Base-by-base conservation (phyloP, 352 stramenopile genomes). In the Phytophthora litchii region DNA sequence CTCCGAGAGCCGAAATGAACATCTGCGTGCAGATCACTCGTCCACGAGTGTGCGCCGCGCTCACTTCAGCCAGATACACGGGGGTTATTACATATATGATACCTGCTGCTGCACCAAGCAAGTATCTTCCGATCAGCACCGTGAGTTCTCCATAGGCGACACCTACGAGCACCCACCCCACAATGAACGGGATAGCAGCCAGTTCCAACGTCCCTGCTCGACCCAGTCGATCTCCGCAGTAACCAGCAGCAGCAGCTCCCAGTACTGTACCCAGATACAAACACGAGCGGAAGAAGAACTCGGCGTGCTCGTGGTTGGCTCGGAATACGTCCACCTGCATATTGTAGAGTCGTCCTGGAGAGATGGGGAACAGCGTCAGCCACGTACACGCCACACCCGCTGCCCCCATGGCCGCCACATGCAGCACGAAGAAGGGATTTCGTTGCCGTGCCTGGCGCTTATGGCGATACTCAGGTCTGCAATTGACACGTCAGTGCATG, bases 261-360 rank as follows among this genome's bases (percentile, higher is more conserved):
- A 92, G 60, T 7, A 94, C 63, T 0, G 63, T 78, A 29, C 83
- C 85, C 13, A 94, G 64, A 32, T 81, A 78, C 17, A 91, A 56
- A 45, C 84, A 91, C 31, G 81, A 73, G 32, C 70, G 66, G 52
- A 82, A 83, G 58, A 89, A 94, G 64, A 91, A 94, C 35, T 69
- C 68, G 20, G 85, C 64, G 53, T 91, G 80, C 37, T 72, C 72
- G 54, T 92, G 80, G 60, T 71, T 75, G n/a, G 73, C 80, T 69
- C 67, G 76, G 58, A 94, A 94, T 13, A 92, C 74, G 54, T 94
- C 82, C 43, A 94, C 80, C 60, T 94, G 82, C 67, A 94, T 91
- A 61, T 92, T 89, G 70, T 94, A 94, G 9, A 94, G 74, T 7
- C 83, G 64, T 23, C 53, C 74, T 9, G 85, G 80, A 11, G 80